phyloP scores from a whole-genome alignment of 2,329 filamentous ascomycete species.

The Claviceps pusilla region DNA sequence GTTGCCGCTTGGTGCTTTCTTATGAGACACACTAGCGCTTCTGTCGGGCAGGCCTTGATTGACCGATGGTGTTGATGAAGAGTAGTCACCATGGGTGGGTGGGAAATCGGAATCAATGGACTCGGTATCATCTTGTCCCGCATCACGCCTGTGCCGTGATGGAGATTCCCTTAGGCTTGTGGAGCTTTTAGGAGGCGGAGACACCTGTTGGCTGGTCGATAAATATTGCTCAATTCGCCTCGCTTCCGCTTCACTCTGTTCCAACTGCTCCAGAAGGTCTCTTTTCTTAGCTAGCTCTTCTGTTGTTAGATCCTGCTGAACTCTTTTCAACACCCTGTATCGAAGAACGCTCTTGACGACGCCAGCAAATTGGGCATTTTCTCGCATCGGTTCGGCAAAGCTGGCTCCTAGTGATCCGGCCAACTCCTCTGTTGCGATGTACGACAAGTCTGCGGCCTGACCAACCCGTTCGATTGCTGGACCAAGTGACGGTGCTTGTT shows the following conservation, averaged over 20 bases:
- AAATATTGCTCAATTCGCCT: slow-evolving; percentile 89
- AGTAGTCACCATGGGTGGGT: slow-evolving; percentile 62
- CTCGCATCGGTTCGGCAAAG: slow-evolving; percentile 94
- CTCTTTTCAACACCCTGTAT: slow-evolving; percentile 81
- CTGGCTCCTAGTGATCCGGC: slow-evolving; percentile 76
- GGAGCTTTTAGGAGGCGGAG: slow-evolving; percentile 51
- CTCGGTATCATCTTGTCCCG: slow-evolving; percentile 59
- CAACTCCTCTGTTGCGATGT: slow-evolving; percentile 87
- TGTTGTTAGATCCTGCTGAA: slow-evolving; percentile 93
- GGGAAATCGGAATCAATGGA: slow-evolving; percentile 96
- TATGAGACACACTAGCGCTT: slow-evolving; percentile 40
- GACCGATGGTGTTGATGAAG: slow-evolving; percentile 51
- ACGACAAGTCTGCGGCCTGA: slow-evolving; percentile 89
- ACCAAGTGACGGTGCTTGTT: slow-evolving; percentile 75
- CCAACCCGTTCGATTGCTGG: slow-evolving; percentile 88
- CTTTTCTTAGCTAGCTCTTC: slow-evolving; percentile 86
- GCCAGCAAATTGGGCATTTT: slow-evolving; percentile 92
- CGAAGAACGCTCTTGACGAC: slow-evolving; percentile 79
- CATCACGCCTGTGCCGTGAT: slow-evolving; percentile 37
- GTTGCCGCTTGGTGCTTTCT: slow-evolving; percentile 70
- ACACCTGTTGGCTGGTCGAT: slow-evolving; percentile 51
- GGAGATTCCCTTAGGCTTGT: slow-evolving; percentile 38
- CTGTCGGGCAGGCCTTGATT: slow-evolving; percentile 54
- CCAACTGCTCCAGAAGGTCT: slow-evolving; percentile 68
- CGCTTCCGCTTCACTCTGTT: slow-evolving; percentile 83